Evolutionary conservation across 2,329 filamentous ascomycete genomes (phyloP).

Genomic region (Colletotrichum melonis): DNA sequence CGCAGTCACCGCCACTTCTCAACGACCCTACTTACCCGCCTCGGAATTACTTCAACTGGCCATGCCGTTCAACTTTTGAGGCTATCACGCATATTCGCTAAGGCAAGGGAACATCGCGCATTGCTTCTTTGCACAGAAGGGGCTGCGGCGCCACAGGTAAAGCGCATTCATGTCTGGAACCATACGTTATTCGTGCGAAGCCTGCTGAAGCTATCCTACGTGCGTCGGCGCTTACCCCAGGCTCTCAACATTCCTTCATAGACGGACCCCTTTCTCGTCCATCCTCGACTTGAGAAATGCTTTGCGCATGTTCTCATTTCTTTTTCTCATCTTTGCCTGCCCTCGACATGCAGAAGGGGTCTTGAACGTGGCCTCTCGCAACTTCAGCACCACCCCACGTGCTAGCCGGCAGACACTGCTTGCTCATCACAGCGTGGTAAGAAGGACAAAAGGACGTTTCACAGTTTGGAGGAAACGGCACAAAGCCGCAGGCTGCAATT

Average conservation of each 20-base stretch:
- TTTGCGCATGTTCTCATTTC: constrained; percentile 7
- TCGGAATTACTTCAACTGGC: constrained; percentile 9
- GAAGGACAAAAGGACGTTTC: constrained; percentile 21
- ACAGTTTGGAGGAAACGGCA: constrained; percentile 35
- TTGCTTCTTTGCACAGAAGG: constrained; percentile 4
- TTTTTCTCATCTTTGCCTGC: constrained; percentile 16
- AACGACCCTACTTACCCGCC: not conserved
- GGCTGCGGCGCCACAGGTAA: not conserved
- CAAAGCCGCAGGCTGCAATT: constrained; percentile 37
- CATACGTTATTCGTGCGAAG: constrained; percentile 33
- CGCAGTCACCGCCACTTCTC: constrained; percentile 35
- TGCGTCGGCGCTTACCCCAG: constrained; percentile 33
- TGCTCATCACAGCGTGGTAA: constrained; percentile 33
- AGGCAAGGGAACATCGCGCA: constrained; percentile 1
- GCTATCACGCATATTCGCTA: not conserved
- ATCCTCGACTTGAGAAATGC: constrained; percentile 15
- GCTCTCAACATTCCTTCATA: constrained; percentile 33
- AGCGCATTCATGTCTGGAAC: not conserved
- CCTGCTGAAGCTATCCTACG: constrained; percentile 35
- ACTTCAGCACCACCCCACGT: constrained; percentile 22
- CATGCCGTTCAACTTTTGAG: not conserved
- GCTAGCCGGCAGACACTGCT: constrained; percentile 26
- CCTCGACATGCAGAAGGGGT: constrained; percentile 22
- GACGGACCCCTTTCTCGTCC: constrained; percentile 29
- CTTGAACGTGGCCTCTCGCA: constrained; percentile 18